phyloP scores from a whole-genome alignment of 73 alveolate genomes.

The Effrenium voratum region DNA sequence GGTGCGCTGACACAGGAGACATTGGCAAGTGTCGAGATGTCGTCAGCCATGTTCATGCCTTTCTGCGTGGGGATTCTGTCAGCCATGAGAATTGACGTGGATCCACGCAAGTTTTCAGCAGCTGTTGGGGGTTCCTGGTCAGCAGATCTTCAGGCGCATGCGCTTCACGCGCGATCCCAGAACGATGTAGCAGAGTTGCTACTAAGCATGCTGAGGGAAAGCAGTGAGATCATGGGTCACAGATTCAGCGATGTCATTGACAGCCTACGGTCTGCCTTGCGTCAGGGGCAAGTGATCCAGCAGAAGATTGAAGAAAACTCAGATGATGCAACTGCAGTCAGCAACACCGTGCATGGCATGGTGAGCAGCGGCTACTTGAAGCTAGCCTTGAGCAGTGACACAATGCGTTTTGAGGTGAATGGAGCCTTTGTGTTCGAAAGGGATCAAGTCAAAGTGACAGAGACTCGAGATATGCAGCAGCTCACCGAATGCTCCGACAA shows the following conservation, averaged over 20 bases:
- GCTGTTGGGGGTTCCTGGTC: background rate
- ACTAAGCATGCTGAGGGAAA: background rate
- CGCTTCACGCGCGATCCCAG: background rate
- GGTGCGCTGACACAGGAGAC: conserved; percentile 37
- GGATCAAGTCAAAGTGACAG: background rate
- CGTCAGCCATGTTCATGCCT: conserved; percentile 23
- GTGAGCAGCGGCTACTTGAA: background rate
- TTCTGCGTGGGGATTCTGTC: background rate
- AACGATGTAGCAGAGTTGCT: background rate
- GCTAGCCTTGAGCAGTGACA: background rate
- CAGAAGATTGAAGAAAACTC: conserved; percentile 41
- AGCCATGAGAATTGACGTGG: background rate
- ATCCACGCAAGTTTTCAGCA: background rate
- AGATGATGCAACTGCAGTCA: conserved; percentile 50
- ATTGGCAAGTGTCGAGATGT: conserved; percentile 11
- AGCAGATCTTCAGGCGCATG: background rate
- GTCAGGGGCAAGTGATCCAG: conserved; percentile 33
- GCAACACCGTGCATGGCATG: conserved; percentile 66
- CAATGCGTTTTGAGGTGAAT: background rate
- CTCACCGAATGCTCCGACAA: conserved; percentile 41
- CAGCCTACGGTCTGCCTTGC: conserved; percentile 22
- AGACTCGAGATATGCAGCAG: conserved; percentile 36
- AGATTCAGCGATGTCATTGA: background rate
- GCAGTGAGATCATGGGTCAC: background rate
- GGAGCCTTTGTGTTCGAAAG: background rate